These are phyloP conservation scores for Rhizopogon salebrosus DNA, from an alignment of 768 basidiomycete genomes.

Conservation along the genomic window DNA sequence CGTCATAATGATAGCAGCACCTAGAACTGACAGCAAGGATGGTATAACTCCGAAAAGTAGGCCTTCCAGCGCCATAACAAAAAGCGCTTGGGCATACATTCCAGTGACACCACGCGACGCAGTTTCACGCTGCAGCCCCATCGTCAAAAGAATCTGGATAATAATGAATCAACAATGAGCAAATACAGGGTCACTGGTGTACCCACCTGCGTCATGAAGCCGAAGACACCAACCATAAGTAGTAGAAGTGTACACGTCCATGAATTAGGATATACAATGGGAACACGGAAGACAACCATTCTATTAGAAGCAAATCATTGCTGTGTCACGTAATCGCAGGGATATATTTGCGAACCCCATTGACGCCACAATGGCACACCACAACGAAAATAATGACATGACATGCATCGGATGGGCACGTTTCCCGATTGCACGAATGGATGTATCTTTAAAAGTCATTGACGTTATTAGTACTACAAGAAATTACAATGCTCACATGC, in stretches of 20 bases:
- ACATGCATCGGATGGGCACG: constrained; percentile 73
- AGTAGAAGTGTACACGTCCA: constrained; percentile 13
- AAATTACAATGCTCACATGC: constrained; percentile 49
- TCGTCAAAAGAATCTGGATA: constrained; percentile 47
- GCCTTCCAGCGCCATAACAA: constrained; percentile 59
- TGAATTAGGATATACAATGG: constrained; percentile 12
- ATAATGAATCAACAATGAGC: neutral
- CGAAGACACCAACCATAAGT: constrained; percentile 11
- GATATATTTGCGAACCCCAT: constrained; percentile 4
- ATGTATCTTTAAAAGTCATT: constrained; percentile 35
- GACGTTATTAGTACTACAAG: neutral
- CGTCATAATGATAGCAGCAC: constrained; percentile 57
- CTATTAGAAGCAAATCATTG: constrained; percentile 4
- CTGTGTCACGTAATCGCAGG: neutral
- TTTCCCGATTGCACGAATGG: constrained; percentile 66
- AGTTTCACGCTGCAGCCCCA: constrained; percentile 61
- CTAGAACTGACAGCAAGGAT: constrained; percentile 52
- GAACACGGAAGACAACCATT: constrained; percentile 5
- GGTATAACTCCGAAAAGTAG: constrained; percentile 59
- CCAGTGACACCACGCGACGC: constrained; percentile 59
- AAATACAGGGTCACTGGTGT: neutral
- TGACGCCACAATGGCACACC: constrained; percentile 35
- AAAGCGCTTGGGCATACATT: constrained; percentile 59
- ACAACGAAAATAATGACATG: constrained; percentile 59
- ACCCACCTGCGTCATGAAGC: constrained; percentile 15